Conservation (phyloP, 2,329 filamentous ascomycete genomes). For the Aphanoascus verrucosus region DNA sequence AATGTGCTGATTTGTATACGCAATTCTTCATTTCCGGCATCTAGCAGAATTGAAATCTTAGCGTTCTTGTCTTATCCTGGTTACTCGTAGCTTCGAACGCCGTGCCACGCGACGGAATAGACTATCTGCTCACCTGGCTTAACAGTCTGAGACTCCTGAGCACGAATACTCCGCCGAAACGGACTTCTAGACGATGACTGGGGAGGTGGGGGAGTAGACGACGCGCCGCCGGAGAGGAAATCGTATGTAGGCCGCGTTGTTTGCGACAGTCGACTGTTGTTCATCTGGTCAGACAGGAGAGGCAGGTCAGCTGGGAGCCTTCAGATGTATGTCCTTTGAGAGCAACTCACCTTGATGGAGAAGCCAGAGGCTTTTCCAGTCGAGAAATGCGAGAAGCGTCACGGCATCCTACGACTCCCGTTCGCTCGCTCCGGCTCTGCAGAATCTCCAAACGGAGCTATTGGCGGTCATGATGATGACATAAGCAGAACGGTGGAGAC, state of each 20-base stretch:
- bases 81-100: background rate
- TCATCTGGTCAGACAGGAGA: constrained; percentile 22
- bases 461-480: no score
- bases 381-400: background rate
- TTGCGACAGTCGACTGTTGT: constrained; percentile 31
- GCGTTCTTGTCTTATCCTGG: background rate
- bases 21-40: constrained; percentile 58
- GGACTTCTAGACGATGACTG: constrained; percentile 25
- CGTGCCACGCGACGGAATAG: no score
- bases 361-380: background rate
- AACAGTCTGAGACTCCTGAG: constrained; percentile 22
- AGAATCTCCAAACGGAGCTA: no score
- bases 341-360: background rate
- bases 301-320: background rate
- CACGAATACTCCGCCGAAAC: constrained; percentile 30
- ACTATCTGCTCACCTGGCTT: constrained; percentile 27
- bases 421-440: no score
- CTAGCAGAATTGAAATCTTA: constrained; percentile 17
- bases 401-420: background rate
- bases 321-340: background rate
- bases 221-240: constrained; percentile 47
- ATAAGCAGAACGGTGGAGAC: background rate
- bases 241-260: constrained; percentile 49
- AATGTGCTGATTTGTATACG: constrained; percentile 82
- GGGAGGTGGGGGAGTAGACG: constrained; percentile 28